Evolutionary conservation across 2,329 filamentous ascomycete species (phyloP).

Genomic region (Ceratocystiopsis brevicomis): DNA sequence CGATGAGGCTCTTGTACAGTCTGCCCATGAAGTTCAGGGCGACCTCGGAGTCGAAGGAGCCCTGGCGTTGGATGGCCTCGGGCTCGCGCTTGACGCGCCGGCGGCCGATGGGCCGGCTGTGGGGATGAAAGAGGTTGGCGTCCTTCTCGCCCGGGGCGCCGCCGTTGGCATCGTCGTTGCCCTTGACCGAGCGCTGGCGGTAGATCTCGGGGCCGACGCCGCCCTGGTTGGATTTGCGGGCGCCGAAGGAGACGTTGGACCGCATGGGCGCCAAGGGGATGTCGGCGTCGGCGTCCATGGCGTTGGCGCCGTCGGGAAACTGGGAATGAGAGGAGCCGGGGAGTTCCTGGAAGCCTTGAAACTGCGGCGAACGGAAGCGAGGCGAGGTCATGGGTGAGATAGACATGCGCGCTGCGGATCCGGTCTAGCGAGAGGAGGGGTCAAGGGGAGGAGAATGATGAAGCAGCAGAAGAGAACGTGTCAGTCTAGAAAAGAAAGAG

Average conservation of each 20-base stretch:
- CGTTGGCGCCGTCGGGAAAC: constrained; percentile 6
- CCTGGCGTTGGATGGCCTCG: constrained; percentile 18
- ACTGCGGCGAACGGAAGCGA: constrained; percentile 6
- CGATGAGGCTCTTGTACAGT: constrained; percentile 44
- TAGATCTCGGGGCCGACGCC: constrained; percentile 10
- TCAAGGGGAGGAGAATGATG: neutral
- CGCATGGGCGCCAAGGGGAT: constrained; percentile 38
- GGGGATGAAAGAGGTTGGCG: constrained; percentile 19
- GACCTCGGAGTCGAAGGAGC: constrained; percentile 27
- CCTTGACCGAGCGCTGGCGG: constrained; percentile 1
- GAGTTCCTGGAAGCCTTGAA: constrained; percentile 10
- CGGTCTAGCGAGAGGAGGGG: neutral
- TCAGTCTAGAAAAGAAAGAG: neutral
- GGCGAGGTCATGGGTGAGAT: constrained; percentile 8
- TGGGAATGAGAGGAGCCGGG: neutral
- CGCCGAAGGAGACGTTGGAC: constrained; percentile 35
- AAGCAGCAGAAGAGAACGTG: neutral
- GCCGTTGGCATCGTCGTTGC: constrained; percentile 14
- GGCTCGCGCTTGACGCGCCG: constrained; percentile 26
- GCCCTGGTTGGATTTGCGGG: constrained; percentile 17
- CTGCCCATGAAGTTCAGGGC: constrained; percentile 46
- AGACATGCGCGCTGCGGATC: constrained; percentile 1
- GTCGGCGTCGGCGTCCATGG: constrained; percentile 14
- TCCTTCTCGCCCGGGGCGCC: constrained; percentile 25
- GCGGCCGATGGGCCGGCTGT: constrained; percentile 23